Evolutionary conservation across 2,329 filamentous ascomycete genomes (phyloP).

Genomic region (Daldinia sp.): DNA sequence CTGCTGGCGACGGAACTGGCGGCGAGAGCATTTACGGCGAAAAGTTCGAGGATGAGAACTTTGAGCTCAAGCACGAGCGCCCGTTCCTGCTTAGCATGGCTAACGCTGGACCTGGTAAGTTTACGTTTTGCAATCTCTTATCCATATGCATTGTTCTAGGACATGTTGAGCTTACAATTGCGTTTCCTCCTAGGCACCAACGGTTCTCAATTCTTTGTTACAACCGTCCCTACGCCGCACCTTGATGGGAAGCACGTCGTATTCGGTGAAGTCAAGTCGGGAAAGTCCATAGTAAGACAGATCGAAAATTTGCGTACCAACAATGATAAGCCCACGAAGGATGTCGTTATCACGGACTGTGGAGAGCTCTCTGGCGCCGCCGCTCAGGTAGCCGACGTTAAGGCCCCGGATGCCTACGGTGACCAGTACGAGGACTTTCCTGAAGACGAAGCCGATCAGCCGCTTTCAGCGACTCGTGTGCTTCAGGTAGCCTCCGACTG

Average conservation of each 20-base stretch:
- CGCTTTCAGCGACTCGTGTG: slow-evolving; percentile 72
- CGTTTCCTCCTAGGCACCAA: slow-evolving; percentile 74
- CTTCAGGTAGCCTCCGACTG: slow-evolving; percentile 83
- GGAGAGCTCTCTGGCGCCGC: slow-evolving; percentile 81
- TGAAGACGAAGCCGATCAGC: slow-evolving; percentile 73
- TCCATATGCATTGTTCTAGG: neutral
- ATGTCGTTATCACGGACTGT: slow-evolving; percentile 81
- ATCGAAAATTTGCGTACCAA: slow-evolving; percentile 85
- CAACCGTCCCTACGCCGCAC: slow-evolving; percentile 92
- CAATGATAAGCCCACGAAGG: slow-evolving; percentile 78
- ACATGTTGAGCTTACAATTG: neutral
- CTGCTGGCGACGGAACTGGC: slow-evolving; percentile 90
- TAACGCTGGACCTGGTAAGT: slow-evolving; percentile 87
- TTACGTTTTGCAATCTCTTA: neutral
- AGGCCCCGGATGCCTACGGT: slow-evolving; percentile 79
- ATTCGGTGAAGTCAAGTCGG: slow-evolving; percentile 91
- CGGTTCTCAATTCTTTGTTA: slow-evolving; percentile 98
- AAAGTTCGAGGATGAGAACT: slow-evolving; percentile 98
- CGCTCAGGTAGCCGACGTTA: slow-evolving; percentile 71
- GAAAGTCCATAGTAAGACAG: slow-evolving; percentile 89
- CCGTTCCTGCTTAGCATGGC: slow-evolving; percentile 98
- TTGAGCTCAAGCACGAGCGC: slow-evolving; percentile 87
- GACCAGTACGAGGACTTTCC: slow-evolving; percentile 97
- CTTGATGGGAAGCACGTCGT: slow-evolving; percentile 97
- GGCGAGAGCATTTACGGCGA: slow-evolving; percentile 97